phyloP scores from a whole-genome alignment of 768 basidiomycete species.

The Lentinula edodes region DNA sequence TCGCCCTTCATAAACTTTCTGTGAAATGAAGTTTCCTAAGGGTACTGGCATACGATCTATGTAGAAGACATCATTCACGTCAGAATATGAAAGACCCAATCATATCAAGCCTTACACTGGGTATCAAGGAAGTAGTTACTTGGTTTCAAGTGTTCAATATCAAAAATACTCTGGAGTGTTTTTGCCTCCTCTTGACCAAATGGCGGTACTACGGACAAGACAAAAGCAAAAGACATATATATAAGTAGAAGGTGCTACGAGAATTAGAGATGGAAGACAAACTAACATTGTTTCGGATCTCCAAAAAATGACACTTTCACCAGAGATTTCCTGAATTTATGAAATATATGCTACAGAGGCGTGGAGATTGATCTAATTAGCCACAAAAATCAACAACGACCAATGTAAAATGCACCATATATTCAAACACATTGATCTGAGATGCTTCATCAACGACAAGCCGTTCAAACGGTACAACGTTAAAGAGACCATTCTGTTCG shows the following conservation, averaged over 20 bases:
- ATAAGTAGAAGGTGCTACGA: not conserved
- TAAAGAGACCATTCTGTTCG: slow-evolving; percentile 24
- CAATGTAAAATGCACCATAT: slow-evolving; percentile 28
- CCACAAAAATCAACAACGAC: not conserved
- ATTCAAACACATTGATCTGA: slow-evolving; percentile 43
- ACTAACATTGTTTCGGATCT: slow-evolving; percentile 47
- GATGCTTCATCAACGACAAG: slow-evolving; percentile 56
- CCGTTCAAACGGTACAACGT: slow-evolving; percentile 33
- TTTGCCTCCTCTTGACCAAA: slow-evolving; percentile 36
- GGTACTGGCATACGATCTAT: slow-evolving; percentile 44
- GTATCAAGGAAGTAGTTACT: slow-evolving; percentile 37
- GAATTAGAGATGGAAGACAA: not conserved
- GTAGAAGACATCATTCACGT: slow-evolving; percentile 11
- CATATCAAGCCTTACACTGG: slow-evolving; percentile 32
- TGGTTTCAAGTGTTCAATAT: slow-evolving; percentile 24
- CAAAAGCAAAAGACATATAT: not conserved
- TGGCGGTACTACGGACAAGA: slow-evolving; percentile 37
- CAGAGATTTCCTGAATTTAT: slow-evolving; percentile 28
- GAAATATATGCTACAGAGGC: slow-evolving; percentile 36
- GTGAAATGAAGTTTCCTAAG: slow-evolving; percentile 46
- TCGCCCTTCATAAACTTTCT: slow-evolving; percentile 32
- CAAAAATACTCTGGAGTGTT: slow-evolving; percentile 27
- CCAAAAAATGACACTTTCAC: slow-evolving; percentile 46
- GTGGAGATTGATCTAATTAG: not conserved
- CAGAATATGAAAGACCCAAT: not conserved